Conservation (phyloP, 371 early-diverging fungal species). For the Encephalitozoon romaleae region DNA sequence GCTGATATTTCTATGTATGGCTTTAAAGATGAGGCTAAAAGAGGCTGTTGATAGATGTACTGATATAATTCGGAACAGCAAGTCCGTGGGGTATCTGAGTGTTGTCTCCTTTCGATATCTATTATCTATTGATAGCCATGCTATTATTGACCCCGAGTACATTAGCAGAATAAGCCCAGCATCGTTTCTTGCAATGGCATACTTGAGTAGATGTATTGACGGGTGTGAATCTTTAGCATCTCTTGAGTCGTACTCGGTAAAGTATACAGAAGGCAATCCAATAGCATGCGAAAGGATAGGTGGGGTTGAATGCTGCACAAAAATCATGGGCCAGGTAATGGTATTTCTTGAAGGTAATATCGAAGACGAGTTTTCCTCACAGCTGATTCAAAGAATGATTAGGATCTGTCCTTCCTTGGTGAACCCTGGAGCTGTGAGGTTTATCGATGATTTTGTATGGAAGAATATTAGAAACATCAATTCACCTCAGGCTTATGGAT, state of each 20-base stretch:
- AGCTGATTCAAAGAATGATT: slow-evolving; percentile 14
- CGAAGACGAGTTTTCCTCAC: slow-evolving; percentile 30
- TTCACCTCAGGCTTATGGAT: neutral
- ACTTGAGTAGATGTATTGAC: neutral
- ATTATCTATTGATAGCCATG: slow-evolving; percentile 3
- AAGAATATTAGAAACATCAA: slow-evolving; percentile 20
- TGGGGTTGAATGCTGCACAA: neutral
- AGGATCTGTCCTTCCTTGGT: neutral
- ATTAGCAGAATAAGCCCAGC: neutral
- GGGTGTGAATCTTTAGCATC: neutral
- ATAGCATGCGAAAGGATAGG: neutral
- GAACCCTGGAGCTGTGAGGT: neutral
- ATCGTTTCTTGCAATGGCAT: slow-evolving; percentile 1
- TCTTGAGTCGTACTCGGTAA: neutral
- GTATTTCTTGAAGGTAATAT: neutral
- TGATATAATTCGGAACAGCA: neutral
- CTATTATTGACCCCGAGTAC: slow-evolving; percentile 6
- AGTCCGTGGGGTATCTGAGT: neutral
- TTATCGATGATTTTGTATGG: neutral
- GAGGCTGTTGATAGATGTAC: neutral
- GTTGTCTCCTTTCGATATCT: slow-evolving; percentile 32
- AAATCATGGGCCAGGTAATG: neutral
- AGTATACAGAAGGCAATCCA: neutral
- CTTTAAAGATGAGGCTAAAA: neutral
- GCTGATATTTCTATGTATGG: slow-evolving; percentile 23